Percentiles rank a stretch among this genome's conserved stretches.
These are phyloP conservation scores for Sphagnurus paluster DNA, from an alignment of 1,284 basidiomycete genomes.

Conservation along the genomic window DNA sequence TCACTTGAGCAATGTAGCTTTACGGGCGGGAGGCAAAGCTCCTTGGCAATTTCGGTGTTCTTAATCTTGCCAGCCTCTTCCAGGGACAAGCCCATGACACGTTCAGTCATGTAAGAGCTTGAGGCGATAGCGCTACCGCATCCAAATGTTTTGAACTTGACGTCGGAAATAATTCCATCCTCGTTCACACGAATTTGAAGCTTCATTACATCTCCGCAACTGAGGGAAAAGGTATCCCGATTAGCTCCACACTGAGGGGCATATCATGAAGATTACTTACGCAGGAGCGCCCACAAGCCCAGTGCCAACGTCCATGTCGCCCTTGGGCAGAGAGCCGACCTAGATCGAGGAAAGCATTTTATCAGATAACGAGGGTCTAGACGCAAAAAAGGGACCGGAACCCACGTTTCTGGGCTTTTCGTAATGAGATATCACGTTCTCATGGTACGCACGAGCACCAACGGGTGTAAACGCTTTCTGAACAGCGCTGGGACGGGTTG, in stretches of 20 bases:
- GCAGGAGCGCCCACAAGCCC: slow-evolving; percentile 98
- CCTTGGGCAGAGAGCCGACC: slow-evolving; percentile 96
- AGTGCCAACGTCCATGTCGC: slow-evolving; percentile 90
- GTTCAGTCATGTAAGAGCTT: slow-evolving; percentile 96
- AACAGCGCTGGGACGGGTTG: slow-evolving; percentile 43
- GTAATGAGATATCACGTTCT: slow-evolving; percentile 95
- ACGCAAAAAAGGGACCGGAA: slow-evolving; percentile 28
- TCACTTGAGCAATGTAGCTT: slow-evolving; percentile 89
- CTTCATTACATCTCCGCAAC: slow-evolving; percentile 96
- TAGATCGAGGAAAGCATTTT: slow-evolving; percentile 37
- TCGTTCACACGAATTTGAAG: slow-evolving; percentile 98
- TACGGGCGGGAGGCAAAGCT: slow-evolving; percentile 93
- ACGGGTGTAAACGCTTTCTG: slow-evolving; percentile 45
- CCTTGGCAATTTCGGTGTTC: slow-evolving; percentile 99
- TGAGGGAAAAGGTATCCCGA: slow-evolving; percentile 32
- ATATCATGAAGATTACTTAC: slow-evolving; percentile 52
- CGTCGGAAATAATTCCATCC: slow-evolving; percentile 92
- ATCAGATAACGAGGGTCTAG: slow-evolving; percentile 55
- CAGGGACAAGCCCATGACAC: slow-evolving; percentile 92
- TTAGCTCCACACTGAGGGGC: slow-evolving; percentile 27
- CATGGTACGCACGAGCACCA: slow-evolving; percentile 76
- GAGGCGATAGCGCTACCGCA: slow-evolving; percentile 98
- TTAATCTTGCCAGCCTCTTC: slow-evolving; percentile 96
- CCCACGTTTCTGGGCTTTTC: slow-evolving; percentile 92
- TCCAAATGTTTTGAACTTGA: slow-evolving; percentile 99